Base-by-base conservation (phyloP, 2,329 filamentous ascomycete genomes). In the Xylariaceae sp. region DNA sequence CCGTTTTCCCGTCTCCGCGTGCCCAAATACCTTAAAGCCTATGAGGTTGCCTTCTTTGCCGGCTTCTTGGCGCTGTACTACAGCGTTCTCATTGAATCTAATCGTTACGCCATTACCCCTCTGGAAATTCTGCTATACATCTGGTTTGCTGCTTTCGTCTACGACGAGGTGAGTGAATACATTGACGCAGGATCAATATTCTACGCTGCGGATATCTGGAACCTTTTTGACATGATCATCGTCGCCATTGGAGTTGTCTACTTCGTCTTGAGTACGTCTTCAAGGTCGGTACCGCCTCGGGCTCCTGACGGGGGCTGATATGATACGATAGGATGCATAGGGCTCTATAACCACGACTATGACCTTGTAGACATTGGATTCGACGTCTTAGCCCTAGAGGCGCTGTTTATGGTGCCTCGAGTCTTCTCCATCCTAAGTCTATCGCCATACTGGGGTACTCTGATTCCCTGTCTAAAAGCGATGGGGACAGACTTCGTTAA, bases 401-500 rank as follows among this genome's bases (percentile, higher is more conserved):
- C 90, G 0, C 76, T 96, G 10, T 92, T 96, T 66, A 85, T 96
- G 68, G 87, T 96, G 17, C 91, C 91, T 14, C 85, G 89, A 52
- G 87, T 95, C 58, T 95, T 87, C 71, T 95, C 90, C 12, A 79
- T 96, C 45, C 77, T 96, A 55, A 92, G 87, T 64, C 69, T 96
- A 56, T 90, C 90, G 60, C 89, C 89, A 1, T 96, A 95, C 66
- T 96, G 94, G 78, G 91, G 89, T 39, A 94, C 87, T 1, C 69
- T 94, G 43, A 91, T 96, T 52, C 91, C 90, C 0, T 95, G 91
- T 56, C 76, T 96, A 44, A 94, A 94, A 66, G 89, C 92, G 66
- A 96, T 96, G 91, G 87, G 87, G 36, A 92, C 91, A 68, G 90
- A 95, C 65, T 96, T 96, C 65, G 51, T 69, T 14, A 87, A 87